phyloP scores from a whole-genome alignment of 306 rosid species.

The Rubus parviflorus region DNA sequence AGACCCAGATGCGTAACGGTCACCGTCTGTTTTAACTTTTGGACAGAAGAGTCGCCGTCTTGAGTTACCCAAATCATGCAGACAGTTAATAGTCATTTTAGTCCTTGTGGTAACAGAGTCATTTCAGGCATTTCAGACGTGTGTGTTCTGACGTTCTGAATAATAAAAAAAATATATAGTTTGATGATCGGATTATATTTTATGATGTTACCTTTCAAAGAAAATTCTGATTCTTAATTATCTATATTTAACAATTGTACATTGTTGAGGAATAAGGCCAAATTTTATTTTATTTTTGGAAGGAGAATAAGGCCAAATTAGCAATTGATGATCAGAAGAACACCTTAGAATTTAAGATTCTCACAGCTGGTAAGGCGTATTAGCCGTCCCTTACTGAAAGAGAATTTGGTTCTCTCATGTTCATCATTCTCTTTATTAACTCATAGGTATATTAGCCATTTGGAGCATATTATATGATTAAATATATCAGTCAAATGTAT shows the following conservation, averaged over 20 bases:
- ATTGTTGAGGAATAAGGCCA: neutral
- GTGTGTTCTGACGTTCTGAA: too few species aligned
- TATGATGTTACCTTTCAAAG: too few species aligned
- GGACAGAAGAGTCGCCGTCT: neutral
- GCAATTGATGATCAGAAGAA: neutral
- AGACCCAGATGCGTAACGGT: neutral
- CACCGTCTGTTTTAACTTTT: neutral
- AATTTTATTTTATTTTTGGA: too few species aligned
- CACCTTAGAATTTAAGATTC: neutral
- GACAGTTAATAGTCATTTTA: neutral
- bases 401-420: slow-evolving; percentile 43
- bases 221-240: neutral
- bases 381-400: slow-evolving; percentile 20
- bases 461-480: neutral
- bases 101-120: neutral
- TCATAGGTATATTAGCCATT: neutral
- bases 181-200: too few species aligned
- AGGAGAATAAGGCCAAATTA: neutral
- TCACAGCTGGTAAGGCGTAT: neutral
- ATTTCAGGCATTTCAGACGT: neutral
- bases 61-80: neutral
- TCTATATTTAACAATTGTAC: neutral
- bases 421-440: slow-evolving; percentile 4
- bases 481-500: neutral
- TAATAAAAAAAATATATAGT: too few species aligned